Percentiles rank a stretch among this genome's conserved stretches.
Conservation (phyloP, 164 flowering plant genomes). For the Dillenia suffruticosa region DNA sequence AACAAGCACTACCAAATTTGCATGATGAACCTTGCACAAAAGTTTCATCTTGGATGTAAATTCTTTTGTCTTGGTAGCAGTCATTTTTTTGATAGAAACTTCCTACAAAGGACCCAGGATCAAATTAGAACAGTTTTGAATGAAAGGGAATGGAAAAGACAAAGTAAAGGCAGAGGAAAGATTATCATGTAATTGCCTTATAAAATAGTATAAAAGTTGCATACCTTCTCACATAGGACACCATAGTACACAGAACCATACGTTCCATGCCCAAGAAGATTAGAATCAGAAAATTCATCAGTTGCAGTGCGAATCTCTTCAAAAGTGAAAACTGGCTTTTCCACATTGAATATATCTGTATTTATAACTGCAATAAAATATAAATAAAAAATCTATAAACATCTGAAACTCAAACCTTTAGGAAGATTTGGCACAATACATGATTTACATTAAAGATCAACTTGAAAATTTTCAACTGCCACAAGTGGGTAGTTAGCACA, state of each 20-base stretch:
- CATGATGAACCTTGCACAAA: constrained; percentile 86
- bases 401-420: neutral
- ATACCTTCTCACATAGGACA: constrained; percentile 73
- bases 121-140: neutral
- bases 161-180: neutral
- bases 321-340: constrained; percentile 84
- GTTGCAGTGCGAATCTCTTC: constrained; percentile 67
- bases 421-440: neutral
- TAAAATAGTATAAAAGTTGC: constrained; percentile 4
- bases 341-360: constrained; percentile 68
- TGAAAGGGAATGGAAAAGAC: neutral
- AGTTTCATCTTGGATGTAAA: constrained; percentile 89
- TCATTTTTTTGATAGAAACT: constrained; percentile 93
- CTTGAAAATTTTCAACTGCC: too few relatives aligned
- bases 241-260: constrained; percentile 92
- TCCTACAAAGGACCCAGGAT: constrained; percentile 42
- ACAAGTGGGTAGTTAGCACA: too few relatives aligned
- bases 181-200: neutral
- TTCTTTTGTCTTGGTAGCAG: constrained; percentile 81
- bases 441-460: neutral
- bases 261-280: constrained; percentile 87
- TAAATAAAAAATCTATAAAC: neutral
- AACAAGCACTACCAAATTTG: constrained; percentile 69
- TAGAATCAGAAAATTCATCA: constrained; percentile 82
- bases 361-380: constrained; percentile 54